These are phyloP conservation scores for Xylaria flabelliformis DNA, from an alignment of 495 filamentous ascomycete genomes.

Conservation along the genomic window DNA sequence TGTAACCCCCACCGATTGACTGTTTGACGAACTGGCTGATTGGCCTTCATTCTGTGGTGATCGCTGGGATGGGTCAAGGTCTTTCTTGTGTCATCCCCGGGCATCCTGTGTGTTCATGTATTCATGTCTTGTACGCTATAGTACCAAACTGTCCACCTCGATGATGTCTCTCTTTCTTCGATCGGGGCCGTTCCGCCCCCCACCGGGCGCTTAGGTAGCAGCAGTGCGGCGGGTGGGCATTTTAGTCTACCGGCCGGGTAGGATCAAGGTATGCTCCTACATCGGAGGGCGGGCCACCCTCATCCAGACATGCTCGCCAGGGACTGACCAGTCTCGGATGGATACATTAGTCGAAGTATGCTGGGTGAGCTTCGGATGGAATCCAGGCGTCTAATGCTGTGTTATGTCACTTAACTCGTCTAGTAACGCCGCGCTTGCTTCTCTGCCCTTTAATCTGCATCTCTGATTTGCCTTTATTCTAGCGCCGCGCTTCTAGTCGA, in stretches of 20 bases:
- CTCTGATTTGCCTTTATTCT: conserved; percentile 19
- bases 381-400: conserved; percentile 16
- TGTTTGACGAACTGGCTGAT: neutral
- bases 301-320: conserved; percentile 9
- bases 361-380: neutral
- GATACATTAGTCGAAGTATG: neutral
- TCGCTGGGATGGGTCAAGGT: neutral
- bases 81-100: neutral
- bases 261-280: neutral
- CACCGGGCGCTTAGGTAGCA: conserved; percentile 20
- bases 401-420: conserved; percentile 1
- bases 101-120: neutral
- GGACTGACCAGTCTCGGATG: conserved; percentile 10
- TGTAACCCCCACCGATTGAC: conserved; percentile 6
- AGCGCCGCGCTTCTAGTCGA: neutral
- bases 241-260: neutral
- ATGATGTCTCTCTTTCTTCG: neutral
- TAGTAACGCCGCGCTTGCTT: neutral
- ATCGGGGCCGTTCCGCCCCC: conserved; percentile 13
- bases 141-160: neutral
- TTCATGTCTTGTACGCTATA: neutral
- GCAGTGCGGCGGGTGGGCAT: neutral
- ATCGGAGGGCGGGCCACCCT: conserved; percentile 8
- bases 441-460: neutral
- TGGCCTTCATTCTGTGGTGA: neutral